phyloP scores from a whole-genome alignment of 345 rosid genomes.

The Clausena lansium region DNA sequence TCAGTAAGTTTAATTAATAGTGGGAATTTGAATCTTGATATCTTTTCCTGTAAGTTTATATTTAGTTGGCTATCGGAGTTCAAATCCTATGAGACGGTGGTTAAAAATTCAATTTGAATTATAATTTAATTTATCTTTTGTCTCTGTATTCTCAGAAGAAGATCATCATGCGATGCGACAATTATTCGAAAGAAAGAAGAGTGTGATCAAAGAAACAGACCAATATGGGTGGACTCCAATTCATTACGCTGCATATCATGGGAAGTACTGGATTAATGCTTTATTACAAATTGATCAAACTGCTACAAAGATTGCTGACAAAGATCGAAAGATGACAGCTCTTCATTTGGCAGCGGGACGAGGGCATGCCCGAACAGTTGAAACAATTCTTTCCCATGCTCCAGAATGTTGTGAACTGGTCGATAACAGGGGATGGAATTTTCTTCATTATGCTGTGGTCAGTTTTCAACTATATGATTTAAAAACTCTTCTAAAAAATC shows the following conservation, averaged over 20 bases:
- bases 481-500: background rate
- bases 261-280: too few species aligned
- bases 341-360: slow-evolving; percentile 7
- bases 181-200: too few species aligned
- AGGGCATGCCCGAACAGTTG: background rate
- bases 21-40: background rate
- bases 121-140: too few species aligned
- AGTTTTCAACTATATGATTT: background rate
- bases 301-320: background rate
- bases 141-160: too few species aligned
- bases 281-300: background rate
- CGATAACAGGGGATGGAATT: background rate
- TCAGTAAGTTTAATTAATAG: too few species aligned
- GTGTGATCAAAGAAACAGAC: background rate
- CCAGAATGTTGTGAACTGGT: slow-evolving; percentile 10
- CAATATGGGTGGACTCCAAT: slow-evolving; percentile 10
- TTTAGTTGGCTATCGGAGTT: too few species aligned
- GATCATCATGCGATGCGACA: too few species aligned
- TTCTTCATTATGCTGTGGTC: slow-evolving; percentile 8
- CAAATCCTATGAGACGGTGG: too few species aligned
- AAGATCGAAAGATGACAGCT: background rate
- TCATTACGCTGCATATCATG: background rate
- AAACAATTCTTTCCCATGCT: background rate
- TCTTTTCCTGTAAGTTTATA: background rate
- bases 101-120: too few species aligned